A percentile compares a stretch with the other conserved stretches of the same genome.
Conservation (phyloP, 768 basidiomycete genomes). For the Tremella fuciformis region DNA sequence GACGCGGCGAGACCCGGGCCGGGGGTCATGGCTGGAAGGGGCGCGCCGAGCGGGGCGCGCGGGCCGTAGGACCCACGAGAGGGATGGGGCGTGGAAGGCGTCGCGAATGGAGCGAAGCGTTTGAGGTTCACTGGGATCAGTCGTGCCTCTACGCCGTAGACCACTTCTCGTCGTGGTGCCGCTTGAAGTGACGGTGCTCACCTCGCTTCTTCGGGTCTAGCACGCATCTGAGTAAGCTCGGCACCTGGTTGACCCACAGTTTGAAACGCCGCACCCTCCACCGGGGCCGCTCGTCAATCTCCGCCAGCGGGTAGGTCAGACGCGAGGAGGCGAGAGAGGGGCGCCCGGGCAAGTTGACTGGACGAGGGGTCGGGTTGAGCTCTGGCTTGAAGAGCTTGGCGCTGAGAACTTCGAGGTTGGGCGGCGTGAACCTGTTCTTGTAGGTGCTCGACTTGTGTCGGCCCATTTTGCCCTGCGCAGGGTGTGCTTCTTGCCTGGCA, state of each 20-base stretch:
- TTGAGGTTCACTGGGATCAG: constrained; percentile 18
- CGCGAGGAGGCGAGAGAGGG: constrained; percentile 16
- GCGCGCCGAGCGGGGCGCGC: no score
- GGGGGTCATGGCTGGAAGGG: neutral
- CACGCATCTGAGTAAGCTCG: constrained; percentile 12
- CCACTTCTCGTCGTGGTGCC: neutral
- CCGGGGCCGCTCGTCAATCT: constrained; percentile 17
- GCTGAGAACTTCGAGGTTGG: neutral
- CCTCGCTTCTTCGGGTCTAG: constrained; percentile 24
- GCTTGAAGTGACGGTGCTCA: no score
- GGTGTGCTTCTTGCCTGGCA: no score
- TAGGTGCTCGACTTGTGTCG: neutral
- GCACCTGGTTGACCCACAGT: constrained; percentile 22
- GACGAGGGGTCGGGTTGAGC: neutral
- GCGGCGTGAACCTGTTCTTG: neutral
- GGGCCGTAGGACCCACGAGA: constrained; percentile 1
- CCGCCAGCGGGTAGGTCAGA: constrained; percentile 19
- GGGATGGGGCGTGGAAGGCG: constrained; percentile 10
- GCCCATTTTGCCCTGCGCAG: neutral
- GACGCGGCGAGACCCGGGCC: neutral
- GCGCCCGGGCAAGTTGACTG: constrained; percentile 6
- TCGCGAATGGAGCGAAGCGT: constrained; percentile 26
- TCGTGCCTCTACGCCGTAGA: neutral
- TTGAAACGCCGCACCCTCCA: constrained; percentile 25
- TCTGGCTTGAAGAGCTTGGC: constrained; percentile 11